Evolutionary conservation across 129 eudicot species (phyloP).

Genomic region (Arctium minus): DNA sequence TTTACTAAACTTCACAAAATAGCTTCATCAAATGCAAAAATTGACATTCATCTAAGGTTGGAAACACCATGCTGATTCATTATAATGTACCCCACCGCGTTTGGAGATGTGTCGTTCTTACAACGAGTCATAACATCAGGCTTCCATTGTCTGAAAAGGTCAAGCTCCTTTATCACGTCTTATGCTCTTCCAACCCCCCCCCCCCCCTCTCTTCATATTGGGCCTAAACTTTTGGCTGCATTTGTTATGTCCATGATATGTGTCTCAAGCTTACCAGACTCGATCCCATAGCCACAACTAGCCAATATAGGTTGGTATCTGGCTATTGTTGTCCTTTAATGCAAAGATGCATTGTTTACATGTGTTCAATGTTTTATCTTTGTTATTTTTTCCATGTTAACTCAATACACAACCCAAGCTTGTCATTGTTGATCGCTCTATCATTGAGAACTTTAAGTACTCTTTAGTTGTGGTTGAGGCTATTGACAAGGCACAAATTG

Average conservation of each 20-base stretch:
- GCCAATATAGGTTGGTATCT: not conserved
- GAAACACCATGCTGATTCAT: not conserved
- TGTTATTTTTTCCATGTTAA: not conserved
- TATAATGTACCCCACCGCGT: not conserved
- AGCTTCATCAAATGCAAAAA: too few species aligned
- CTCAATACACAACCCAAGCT: not conserved
- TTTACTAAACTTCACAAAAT: too few species aligned
- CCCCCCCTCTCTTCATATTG: not conserved
- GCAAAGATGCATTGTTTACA: not conserved
- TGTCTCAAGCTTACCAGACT: too few species aligned
- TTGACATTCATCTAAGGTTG: not conserved
- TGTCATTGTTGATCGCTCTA: not conserved
- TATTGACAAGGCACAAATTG: not conserved
- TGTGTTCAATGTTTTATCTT: not conserved
- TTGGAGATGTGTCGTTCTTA: not conserved
- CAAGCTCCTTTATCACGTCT: not conserved
- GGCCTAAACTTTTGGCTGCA: not conserved
- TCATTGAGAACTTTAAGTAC: not conserved
- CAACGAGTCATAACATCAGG: not conserved
- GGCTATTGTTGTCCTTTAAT: not conserved
- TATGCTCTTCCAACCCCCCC: too few species aligned
- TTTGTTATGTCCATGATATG: too few species aligned
- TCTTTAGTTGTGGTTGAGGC: not conserved
- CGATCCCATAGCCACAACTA: too few species aligned
- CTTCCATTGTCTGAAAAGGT: not conserved